Base-by-base conservation (phyloP, 129 eudicot species). In the Mikania micrantha region DNA sequence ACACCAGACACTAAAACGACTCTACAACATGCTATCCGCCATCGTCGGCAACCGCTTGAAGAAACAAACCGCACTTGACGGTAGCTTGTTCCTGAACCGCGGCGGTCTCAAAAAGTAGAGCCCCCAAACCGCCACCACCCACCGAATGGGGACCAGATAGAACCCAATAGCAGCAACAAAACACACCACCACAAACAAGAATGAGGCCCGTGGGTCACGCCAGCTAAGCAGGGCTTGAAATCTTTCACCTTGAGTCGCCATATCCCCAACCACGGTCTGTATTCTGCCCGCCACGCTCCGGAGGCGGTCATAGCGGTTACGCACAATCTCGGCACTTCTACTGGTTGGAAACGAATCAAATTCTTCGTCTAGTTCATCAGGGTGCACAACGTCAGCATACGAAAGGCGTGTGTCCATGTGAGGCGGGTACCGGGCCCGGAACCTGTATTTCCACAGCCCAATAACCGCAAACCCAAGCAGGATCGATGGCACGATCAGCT, bases 241-340 rank as follows among this genome's bases (percentile, higher is more conserved):
- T 52, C 98, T 74, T 60, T 92, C 98, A 0, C 98, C 96, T 73
- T 92, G 98, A 15, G 96, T 88, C 17, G 98, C 98, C 96, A 92
- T 78, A 58, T 92, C 98, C 0, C 95, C 98, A 2, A 92, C 94
- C 54, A 85, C 96, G 0, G 87, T 85, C 65, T 92, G 98, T 1
- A 92, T 92, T 72, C 89, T 78, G 64, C 95, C 96, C 0, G 96
- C 98, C 74, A 92, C 96, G 44, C 98, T 92, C 79, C 98, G 67
- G 27, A 92, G 75, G 70, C 98, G 66, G 13, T 92, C 98, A 2
- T 92, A 92, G 78, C 98, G 74, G 74, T 84, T 84, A 48, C 98
- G 74, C 7, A 92, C 84, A 1, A 76, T 24, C 53, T 92, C 98
- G 0, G 96, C 83, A 29, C 85, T 84, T 11, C 95, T 79, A 13